Conservation (phyloP, 768 basidiomycete genomes). For the Erythrobasidium yunnanense region DNA sequence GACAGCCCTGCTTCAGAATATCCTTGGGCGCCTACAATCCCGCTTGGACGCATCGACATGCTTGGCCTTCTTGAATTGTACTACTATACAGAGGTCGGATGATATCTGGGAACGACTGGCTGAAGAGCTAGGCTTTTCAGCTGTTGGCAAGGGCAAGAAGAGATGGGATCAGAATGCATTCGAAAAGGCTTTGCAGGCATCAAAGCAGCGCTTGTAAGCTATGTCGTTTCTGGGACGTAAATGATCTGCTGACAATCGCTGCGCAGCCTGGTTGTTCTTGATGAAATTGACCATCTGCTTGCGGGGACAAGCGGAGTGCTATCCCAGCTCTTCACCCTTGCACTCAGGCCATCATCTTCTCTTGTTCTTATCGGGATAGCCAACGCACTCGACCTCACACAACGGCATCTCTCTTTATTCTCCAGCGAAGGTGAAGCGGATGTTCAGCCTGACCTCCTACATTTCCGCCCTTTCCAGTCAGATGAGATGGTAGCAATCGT, state of each 20-base stretch:
- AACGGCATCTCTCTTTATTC: constrained; percentile 40
- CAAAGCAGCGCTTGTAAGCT: constrained; percentile 46
- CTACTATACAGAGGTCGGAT: constrained; percentile 53
- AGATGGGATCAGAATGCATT: constrained; percentile 39
- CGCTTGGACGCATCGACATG: background rate
- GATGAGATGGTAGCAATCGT: constrained; percentile 61
- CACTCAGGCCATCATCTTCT: constrained; percentile 48
- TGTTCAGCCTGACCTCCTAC: constrained; percentile 46
- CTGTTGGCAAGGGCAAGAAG: constrained; percentile 38
- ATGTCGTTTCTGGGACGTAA: constrained; percentile 40
- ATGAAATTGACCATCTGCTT: constrained; percentile 73
- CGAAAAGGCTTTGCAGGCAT: constrained; percentile 41
- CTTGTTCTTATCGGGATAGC: constrained; percentile 73
- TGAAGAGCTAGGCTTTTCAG: constrained; percentile 47
- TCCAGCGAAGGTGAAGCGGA: constrained; percentile 16
- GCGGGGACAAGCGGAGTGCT: constrained; percentile 47
- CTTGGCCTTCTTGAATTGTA: constrained; percentile 54
- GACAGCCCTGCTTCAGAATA: constrained; percentile 66
- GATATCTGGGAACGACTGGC: constrained; percentile 58
- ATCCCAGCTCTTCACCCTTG: constrained; percentile 57
- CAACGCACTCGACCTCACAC: constrained; percentile 73
- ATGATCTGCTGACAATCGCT: background rate
- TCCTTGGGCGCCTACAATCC: constrained; percentile 43
- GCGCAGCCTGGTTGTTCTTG: constrained; percentile 55
- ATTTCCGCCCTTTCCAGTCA: constrained; percentile 70